phyloP scores from a whole-genome alignment of 2,329 filamentous ascomycete species.

The Nemania sp. region DNA sequence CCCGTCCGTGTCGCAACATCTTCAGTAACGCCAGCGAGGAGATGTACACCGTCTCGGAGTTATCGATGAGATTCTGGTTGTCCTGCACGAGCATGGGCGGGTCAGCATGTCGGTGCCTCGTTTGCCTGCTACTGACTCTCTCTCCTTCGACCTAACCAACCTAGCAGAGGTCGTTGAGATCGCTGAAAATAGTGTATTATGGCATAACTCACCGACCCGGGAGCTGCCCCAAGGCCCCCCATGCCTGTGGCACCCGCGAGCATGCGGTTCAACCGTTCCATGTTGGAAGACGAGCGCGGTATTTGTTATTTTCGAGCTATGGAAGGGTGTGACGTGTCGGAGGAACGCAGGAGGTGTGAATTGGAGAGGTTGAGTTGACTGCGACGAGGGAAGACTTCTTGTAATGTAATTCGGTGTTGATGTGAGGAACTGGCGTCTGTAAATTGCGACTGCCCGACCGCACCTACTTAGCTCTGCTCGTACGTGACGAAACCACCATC shows the following conservation, averaged over 20 bases:
- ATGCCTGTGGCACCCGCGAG: slow-evolving; percentile 73
- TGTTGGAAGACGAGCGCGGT: slow-evolving; percentile 46
- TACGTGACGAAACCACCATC: slow-evolving; percentile 29
- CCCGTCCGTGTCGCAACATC: slow-evolving; percentile 97
- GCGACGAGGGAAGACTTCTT: not conserved
- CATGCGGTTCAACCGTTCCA: slow-evolving; percentile 93
- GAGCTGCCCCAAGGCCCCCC: slow-evolving; percentile 62
- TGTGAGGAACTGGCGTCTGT: not conserved
- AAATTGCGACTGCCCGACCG: not conserved
- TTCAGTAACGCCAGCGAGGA: slow-evolving; percentile 95
- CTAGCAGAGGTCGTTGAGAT: too few species aligned
- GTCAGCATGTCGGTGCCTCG: not conserved
- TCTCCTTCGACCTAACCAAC: too few species aligned
- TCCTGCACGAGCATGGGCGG: slow-evolving; percentile 62
- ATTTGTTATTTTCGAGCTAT: not conserved
- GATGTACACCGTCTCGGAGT: slow-evolving; percentile 99
- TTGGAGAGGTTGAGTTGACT: not conserved
- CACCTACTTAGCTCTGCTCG: not conserved
- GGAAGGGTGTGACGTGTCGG: too few species aligned
- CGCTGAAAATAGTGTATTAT: not conserved
- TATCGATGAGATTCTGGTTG: slow-evolving; percentile 90
- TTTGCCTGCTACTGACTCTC: too few species aligned
- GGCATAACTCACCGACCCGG: slow-evolving; percentile 59
- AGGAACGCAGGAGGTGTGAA: too few species aligned
- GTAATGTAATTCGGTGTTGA: slow-evolving; percentile 4